Conservation (phyloP, 495 filamentous ascomycete genomes). For the Penicillium coffeae region DNA sequence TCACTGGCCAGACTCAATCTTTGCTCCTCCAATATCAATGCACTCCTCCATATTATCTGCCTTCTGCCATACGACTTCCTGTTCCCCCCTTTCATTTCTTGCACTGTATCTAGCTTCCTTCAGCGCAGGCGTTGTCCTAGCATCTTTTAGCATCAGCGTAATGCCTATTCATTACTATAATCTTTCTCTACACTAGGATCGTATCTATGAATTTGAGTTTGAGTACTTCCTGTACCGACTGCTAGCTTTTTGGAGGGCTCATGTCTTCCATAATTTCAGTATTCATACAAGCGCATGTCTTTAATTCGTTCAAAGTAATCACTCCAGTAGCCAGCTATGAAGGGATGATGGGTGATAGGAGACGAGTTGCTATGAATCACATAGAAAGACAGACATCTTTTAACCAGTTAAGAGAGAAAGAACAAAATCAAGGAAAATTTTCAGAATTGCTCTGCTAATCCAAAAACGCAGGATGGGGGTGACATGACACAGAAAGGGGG, state of each 20-base stretch:
- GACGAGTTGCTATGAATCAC: no score
- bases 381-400: background rate
- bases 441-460: slow-evolving; percentile 11
- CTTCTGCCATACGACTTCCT: slow-evolving; percentile 4
- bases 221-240: no score
- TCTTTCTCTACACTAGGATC: background rate
- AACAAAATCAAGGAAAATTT: slow-evolving; percentile 10
- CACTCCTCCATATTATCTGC: slow-evolving; percentile 3
- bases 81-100: slow-evolving; percentile 5
- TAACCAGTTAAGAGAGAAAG: background rate
- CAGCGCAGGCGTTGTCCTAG: slow-evolving; percentile 31
- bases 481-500: background rate
- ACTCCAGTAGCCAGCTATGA: background rate
- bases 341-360: background rate
- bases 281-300: no score
- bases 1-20: no score
- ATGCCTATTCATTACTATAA: slow-evolving; percentile 19
- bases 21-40: no score
- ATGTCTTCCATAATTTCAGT: background rate
- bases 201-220: no score
- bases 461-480: background rate
- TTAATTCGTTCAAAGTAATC: background rate
- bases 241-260: no score
- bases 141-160: slow-evolving; percentile 31
- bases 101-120: slow-evolving; percentile 29